These are phyloP conservation scores for Tetradesmus obliquus DNA, from an alignment of 139 green algal genomes.

Conservation along the genomic window DNA sequence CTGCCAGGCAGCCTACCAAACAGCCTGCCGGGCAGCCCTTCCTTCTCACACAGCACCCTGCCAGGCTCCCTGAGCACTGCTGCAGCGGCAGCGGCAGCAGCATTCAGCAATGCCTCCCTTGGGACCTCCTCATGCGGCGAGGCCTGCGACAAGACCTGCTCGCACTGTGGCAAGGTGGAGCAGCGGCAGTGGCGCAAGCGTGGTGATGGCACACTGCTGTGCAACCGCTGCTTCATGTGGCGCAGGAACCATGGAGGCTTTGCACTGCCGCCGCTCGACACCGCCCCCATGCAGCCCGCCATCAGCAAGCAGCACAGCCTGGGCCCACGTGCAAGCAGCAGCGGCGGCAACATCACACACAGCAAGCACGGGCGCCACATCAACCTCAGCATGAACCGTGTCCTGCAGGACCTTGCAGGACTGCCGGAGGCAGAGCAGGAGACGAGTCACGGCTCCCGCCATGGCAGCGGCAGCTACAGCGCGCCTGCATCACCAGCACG, in stretches of 20 bases:
- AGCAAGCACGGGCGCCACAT: not conserved
- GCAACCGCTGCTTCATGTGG: slow-evolving; percentile 26
- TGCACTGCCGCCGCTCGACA: not conserved
- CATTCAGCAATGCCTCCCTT: not conserved
- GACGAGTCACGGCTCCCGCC: not conserved
- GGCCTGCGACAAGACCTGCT: not conserved
- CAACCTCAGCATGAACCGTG: not conserved
- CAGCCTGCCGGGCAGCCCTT: not conserved
- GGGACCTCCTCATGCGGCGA: not conserved
- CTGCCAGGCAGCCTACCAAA: not conserved
- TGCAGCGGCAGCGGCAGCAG: not conserved
- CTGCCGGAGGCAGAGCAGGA: not conserved
- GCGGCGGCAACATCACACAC: not conserved
- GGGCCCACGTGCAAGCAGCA: not conserved
- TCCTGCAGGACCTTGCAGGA: not conserved
- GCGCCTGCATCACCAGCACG: not conserved
- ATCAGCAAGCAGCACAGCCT: not conserved
- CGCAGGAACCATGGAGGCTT: slow-evolving; percentile 3
- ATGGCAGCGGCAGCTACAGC: not conserved
- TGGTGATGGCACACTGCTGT: slow-evolving; percentile 15
- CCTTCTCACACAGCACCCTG: not conserved
- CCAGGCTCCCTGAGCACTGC: not conserved
- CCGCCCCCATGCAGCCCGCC: not conserved
- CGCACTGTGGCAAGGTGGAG: not conserved
- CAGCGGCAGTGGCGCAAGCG: slow-evolving; percentile 18